Conservation (phyloP, 2,329 filamentous ascomycete genomes). For the Epichloe elymi region DNA sequence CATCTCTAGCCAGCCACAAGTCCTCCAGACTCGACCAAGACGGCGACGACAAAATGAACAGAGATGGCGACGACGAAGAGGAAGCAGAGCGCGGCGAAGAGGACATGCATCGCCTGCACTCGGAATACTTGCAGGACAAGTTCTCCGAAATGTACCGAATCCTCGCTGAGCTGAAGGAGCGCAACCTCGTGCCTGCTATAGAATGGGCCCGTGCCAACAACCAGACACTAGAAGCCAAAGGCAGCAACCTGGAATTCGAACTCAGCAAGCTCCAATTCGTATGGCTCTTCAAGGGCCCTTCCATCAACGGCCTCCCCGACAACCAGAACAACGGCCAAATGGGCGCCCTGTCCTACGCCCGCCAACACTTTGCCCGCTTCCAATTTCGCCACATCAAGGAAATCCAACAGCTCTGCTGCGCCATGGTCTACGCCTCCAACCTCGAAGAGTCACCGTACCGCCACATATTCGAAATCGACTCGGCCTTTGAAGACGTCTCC, state of each 20-base stretch:
- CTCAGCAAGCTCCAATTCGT: constrained; percentile 82
- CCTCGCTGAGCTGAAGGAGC: constrained; percentile 59
- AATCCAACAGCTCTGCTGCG: constrained; percentile 67
- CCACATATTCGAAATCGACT: constrained; percentile 60
- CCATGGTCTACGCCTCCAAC: constrained; percentile 68
- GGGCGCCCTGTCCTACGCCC: constrained; percentile 64
- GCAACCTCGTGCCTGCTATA: constrained; percentile 73
- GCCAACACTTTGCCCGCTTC: constrained; percentile 61
- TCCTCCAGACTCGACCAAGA: constrained; percentile 16
- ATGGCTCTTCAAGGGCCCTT: constrained; percentile 62
- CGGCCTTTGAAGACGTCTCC: constrained; percentile 71
- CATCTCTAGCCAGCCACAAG: constrained; percentile 6
- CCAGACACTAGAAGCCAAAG: constrained; percentile 58
- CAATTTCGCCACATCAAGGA: constrained; percentile 62
- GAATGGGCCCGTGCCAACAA: constrained; percentile 69
- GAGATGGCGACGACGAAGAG: constrained; percentile 12
- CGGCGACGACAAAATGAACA: constrained; percentile 20
- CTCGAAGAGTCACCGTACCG: constrained; percentile 65
- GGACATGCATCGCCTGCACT: constrained; percentile 15
- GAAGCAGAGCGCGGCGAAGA: constrained; percentile 8
- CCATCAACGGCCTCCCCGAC: constrained; percentile 41
- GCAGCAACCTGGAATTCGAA: constrained; percentile 92
- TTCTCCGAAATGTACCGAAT: constrained; percentile 90
- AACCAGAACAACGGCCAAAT: constrained; percentile 40
- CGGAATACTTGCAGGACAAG: constrained; percentile 54